phyloP scores from a whole-genome alignment of 305 asterid species.

The Euphrasia arctica region DNA sequence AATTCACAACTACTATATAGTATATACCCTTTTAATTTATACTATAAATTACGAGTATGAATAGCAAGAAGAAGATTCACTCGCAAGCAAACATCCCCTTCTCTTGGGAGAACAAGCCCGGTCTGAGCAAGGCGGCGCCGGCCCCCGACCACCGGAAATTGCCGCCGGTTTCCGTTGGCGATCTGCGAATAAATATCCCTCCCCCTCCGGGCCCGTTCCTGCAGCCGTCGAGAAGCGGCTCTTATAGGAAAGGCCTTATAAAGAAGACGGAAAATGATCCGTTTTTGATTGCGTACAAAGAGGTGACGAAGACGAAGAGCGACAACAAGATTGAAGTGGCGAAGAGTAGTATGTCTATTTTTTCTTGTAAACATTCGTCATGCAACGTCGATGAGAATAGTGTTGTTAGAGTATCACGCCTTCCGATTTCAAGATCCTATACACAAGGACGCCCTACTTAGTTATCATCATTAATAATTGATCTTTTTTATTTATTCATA shows the following conservation, averaged over 20 bases:
- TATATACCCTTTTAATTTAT: no score
- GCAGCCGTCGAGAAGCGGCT: constrained; percentile 25
- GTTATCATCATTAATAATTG: background rate
- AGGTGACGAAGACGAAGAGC: constrained; percentile 24
- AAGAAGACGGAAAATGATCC: constrained; percentile 17
- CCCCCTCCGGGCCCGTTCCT: constrained; percentile 62
- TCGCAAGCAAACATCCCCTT: no score
- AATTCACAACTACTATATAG: no score
- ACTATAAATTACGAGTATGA: constrained; percentile 27
- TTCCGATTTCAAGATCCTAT: constrained; percentile 42
- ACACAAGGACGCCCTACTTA: constrained; percentile 11
- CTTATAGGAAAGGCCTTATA: constrained; percentile 28
- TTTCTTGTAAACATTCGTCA: constrained; percentile 52
- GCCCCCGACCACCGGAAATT: no score
- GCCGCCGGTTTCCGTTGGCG: constrained; percentile 33
- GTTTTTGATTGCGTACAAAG: no score
- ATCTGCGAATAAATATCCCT: constrained; percentile 40
- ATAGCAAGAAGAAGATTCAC: constrained; percentile 16
- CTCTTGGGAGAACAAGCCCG: constrained; percentile 41
- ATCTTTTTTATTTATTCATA: no score
- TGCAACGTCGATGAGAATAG: constrained; percentile 39
- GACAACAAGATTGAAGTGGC: constrained; percentile 31
- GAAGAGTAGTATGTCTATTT: constrained; percentile 39
- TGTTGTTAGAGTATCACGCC: constrained; percentile 35
- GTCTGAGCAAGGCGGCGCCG: constrained; percentile 38